Percentiles rank a stretch among this genome's conserved stretches.
These are phyloP conservation scores for Aechmea fasciata DNA, from an alignment of 176 grass and related monocot genomes.

Conservation along the genomic window DNA sequence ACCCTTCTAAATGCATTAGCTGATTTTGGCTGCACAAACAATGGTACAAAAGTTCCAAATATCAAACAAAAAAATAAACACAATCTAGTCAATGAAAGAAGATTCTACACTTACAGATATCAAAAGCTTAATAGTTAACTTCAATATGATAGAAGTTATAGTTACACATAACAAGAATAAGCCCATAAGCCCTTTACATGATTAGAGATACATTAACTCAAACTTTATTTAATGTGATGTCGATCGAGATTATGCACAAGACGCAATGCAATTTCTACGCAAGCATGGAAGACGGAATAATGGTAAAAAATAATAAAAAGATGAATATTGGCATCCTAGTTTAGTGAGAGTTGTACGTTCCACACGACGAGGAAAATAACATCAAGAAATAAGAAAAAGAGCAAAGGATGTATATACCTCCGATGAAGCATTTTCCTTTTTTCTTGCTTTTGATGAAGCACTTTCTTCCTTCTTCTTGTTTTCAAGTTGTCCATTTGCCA, in stretches of 20 bases:
- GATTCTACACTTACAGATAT: no score
- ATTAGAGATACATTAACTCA: no score
- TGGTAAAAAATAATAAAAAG: no score
- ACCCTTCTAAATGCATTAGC: conserved; percentile 70
- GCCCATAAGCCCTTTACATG: no score
- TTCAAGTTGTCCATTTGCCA: conserved; percentile 26
- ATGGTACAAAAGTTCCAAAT: background rate
- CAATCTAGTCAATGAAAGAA: no score
- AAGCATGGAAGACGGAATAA: no score
- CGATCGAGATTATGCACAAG: background rate
- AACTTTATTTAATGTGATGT: background rate
- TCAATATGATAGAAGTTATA: no score
- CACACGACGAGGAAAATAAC: conserved; percentile 2
- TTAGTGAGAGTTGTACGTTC: background rate
- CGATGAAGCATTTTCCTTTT: conserved; percentile 52
- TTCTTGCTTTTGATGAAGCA: conserved; percentile 27
- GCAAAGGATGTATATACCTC: conserved; percentile 37
- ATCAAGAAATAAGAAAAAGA: background rate
- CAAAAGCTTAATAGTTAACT: no score
- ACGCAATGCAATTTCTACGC: no score
- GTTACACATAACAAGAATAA: no score
- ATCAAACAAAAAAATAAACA: no score
- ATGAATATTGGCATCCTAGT: no score
- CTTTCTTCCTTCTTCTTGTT: conserved; percentile 21
- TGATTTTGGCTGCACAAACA: conserved; percentile 43